A percentile compares a stretch with the other conserved stretches of the same genome.
Conservation (phyloP, 257 asterid species). For the Ajuga chamaepitys region DNA sequence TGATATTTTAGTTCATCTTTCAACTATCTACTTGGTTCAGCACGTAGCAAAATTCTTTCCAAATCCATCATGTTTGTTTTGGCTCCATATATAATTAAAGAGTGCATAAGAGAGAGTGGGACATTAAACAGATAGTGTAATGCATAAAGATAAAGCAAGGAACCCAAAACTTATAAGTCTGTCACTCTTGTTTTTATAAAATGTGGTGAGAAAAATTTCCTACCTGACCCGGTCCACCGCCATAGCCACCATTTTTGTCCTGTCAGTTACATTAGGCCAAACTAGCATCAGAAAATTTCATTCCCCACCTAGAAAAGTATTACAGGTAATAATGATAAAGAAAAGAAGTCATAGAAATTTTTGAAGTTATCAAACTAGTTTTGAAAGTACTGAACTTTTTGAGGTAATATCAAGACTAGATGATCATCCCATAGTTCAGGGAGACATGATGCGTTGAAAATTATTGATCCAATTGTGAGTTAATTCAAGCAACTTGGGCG, state of each 20-base stretch:
- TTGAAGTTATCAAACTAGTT: background rate
- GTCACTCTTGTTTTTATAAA: background rate
- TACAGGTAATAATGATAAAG: background rate
- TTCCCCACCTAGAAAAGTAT: background rate
- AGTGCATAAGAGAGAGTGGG: background rate
- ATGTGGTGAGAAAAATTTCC: conserved; percentile 6
- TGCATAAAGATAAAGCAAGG: background rate
- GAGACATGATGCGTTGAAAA: background rate
- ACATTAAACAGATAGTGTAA: background rate
- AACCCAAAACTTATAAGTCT: background rate
- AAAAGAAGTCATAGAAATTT: background rate
- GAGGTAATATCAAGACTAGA: conserved; percentile 1
- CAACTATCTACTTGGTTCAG: background rate
- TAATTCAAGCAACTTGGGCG: background rate
- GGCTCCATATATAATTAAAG: background rate
- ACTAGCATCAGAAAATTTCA: background rate
- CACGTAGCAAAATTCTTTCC: background rate
- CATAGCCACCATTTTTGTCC: conserved; percentile 93
- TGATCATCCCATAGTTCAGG: background rate
- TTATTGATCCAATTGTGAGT: background rate
- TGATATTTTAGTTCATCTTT: background rate
- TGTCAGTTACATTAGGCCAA: conserved; percentile 24
- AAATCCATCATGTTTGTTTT: background rate
- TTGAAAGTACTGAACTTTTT: background rate
- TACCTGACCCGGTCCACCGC: conserved; percentile 99